A percentile compares a stretch with the other conserved stretches of the same genome.
Evolutionary conservation across 495 filamentous ascomycete species (phyloP).

Genomic region (Neurospora pannonica): DNA sequence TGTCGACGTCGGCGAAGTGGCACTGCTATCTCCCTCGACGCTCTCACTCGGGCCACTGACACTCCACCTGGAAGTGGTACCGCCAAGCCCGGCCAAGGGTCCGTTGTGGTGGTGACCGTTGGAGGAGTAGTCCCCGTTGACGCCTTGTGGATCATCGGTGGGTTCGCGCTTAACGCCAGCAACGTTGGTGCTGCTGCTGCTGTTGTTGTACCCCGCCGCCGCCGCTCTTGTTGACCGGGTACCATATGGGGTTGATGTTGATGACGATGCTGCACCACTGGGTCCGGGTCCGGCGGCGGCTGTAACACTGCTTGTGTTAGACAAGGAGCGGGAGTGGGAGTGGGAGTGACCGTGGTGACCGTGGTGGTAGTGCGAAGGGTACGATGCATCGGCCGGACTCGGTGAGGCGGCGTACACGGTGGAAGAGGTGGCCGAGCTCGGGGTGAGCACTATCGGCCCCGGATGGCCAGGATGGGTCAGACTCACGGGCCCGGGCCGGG

Average conservation of each 20-base stretch:
- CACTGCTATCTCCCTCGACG: slow-evolving; percentile 17
- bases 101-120: not conserved
- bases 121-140: not conserved
- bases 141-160: not conserved
- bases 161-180: slow-evolving; percentile 1
- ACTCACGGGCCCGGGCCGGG: not conserved
- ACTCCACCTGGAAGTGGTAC: slow-evolving; percentile 1
- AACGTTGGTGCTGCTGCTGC: slow-evolving; percentile 1
- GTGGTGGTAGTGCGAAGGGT: not conserved
- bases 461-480: not conserved
- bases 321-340: slow-evolving; percentile 1
- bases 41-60: not conserved
- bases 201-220: not conserved
- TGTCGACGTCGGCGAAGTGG: slow-evolving; percentile 20
- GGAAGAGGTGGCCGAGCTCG: slow-evolving; percentile 19
- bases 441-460: slow-evolving; percentile 14
- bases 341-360: slow-evolving; percentile 14
- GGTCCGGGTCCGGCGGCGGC: not conserved
- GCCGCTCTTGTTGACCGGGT: not conserved
- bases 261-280: not conserved
- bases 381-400: not conserved
- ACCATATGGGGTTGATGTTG: not conserved
- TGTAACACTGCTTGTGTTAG: slow-evolving; percentile 1
- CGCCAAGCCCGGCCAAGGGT: slow-evolving; percentile 3
- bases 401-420: slow-evolving; percentile 26